A percentile compares a stretch with the other conserved stretches of the same genome.
These are phyloP conservation scores for Lagerstroemia speciosa DNA, from an alignment of 345 rosid genomes.

Conservation along the genomic window DNA sequence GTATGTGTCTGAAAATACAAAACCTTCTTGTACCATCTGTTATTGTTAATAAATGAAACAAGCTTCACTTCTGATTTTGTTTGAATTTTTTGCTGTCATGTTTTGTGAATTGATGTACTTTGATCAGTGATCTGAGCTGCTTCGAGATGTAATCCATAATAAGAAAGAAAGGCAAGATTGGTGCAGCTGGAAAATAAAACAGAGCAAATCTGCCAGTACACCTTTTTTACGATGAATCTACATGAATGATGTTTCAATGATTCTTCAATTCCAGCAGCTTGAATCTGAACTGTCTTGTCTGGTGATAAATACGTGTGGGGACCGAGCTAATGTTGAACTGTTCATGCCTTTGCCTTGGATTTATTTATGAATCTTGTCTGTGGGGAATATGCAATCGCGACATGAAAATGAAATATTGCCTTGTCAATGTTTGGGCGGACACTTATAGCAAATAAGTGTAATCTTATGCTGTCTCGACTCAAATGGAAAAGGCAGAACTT, in stretches of 20 bases:
- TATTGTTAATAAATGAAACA: neutral
- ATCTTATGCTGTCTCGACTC: neutral
- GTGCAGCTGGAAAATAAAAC: neutral
- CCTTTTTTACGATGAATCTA: neutral
- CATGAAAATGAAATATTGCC: neutral
- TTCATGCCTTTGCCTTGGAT: too few relatives aligned
- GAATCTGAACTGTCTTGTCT: neutral
- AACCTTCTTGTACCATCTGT: neutral
- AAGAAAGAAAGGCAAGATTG: neutral
- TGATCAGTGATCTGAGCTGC: neutral
- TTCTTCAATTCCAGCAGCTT: neutral
- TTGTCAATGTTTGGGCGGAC: neutral
- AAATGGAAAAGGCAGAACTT: neutral
- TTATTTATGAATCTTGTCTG: neutral
- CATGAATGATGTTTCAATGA: neutral
- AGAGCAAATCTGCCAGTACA: neutral
- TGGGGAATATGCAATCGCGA: neutral
- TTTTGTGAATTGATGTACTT: neutral
- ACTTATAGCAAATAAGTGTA: neutral
- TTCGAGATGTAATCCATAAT: too few relatives aligned
- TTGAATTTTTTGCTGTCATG: neutral
- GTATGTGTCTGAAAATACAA: conserved; percentile 17
- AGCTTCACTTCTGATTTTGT: neutral
- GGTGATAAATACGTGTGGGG: neutral
- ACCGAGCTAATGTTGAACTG: neutral